Conservation (phyloP, 2,329 filamentous ascomycete species). For the Zymoseptoria crescenta region DNA sequence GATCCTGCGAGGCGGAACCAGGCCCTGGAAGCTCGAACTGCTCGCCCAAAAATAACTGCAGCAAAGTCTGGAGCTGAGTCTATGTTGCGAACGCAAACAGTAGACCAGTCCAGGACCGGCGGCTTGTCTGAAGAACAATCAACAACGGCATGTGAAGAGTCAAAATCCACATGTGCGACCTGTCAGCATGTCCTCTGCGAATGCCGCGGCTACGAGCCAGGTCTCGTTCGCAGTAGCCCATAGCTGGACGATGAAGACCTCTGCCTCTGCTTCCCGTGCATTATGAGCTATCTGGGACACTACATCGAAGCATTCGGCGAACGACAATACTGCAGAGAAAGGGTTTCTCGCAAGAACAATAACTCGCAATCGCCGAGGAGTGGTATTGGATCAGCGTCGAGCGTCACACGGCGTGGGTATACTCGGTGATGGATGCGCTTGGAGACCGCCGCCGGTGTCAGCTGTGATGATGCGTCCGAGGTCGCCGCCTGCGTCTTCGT, state of each 20-base stretch:
- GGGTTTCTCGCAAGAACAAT: conserved; percentile 14
- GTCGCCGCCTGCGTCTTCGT: too few relatives aligned
- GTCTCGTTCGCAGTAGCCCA: not conserved
- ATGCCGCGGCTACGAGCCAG: not conserved
- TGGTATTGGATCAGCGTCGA: conserved; percentile 21
- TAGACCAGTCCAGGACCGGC: too few relatives aligned
- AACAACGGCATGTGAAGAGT: too few relatives aligned
- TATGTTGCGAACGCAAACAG: too few relatives aligned
- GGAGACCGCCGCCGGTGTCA: conserved; percentile 12
- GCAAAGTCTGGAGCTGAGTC: too few relatives aligned
- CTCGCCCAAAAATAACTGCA: too few relatives aligned
- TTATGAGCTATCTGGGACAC: conserved; percentile 16
- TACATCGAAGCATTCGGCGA: conserved; percentile 13
- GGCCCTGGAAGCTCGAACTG: too few relatives aligned
- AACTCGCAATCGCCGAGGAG: conserved; percentile 17
- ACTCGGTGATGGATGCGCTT: conserved; percentile 17
- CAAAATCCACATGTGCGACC: too few relatives aligned
- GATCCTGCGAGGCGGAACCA: too few relatives aligned
- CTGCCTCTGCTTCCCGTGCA: conserved; percentile 21
- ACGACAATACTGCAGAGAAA: conserved; percentile 13
- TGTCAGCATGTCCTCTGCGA: not conserved
- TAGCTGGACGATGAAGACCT: conserved; percentile 10
- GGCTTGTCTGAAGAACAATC: too few relatives aligned
- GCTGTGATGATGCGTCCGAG: too few relatives aligned
- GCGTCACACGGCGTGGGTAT: conserved; percentile 18